A percentile compares a stretch with the other conserved stretches of the same genome.
Evolutionary conservation across 495 filamentous ascomycete species (phyloP).

Genomic region (Neurospora pannonica): DNA sequence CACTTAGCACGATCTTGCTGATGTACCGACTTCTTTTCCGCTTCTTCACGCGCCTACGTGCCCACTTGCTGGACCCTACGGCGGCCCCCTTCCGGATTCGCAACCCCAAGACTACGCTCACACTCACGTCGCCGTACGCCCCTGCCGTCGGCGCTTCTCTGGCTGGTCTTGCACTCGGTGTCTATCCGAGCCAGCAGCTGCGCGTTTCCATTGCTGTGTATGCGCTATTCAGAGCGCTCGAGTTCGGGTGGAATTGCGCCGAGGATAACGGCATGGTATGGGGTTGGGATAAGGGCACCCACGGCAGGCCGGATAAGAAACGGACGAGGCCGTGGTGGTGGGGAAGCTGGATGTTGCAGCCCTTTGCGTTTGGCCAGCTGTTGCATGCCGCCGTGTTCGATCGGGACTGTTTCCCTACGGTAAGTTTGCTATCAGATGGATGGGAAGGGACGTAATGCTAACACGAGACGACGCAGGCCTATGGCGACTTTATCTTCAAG

Average conservation of each 20-base stretch:
- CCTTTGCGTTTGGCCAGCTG: constrained; percentile 81
- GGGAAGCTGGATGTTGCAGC: constrained; percentile 94
- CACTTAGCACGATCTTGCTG: constrained; percentile 73
- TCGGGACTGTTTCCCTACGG: constrained; percentile 68
- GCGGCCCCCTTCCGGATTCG: constrained; percentile 68
- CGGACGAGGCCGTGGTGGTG: constrained; percentile 69
- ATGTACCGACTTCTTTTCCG: constrained; percentile 83
- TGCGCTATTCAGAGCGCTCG: constrained; percentile 64
- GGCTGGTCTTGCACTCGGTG: constrained; percentile 70
- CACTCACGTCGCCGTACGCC: constrained; percentile 72
- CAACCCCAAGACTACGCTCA: constrained; percentile 63
- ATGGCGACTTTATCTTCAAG: constrained; percentile 64
- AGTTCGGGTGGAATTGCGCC: constrained; percentile 76
- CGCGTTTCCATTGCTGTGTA: constrained; percentile 75
- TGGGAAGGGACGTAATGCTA: not conserved
- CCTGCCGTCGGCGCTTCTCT: constrained; percentile 82
- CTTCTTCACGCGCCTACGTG: constrained; percentile 74
- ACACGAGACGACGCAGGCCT: constrained; percentile 27
- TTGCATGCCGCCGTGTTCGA: constrained; percentile 91
- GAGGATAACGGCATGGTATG: constrained; percentile 74
- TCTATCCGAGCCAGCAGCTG: constrained; percentile 68
- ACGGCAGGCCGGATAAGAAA: constrained; percentile 26
- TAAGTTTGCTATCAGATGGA: constrained; percentile 4
- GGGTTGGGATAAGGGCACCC: constrained; percentile 35
- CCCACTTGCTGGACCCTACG: constrained; percentile 62